Percentiles rank a stretch among this genome's conserved stretches.
Conservation (phyloP, 1,284 basidiomycete genomes). For the Phlebopus sp. region DNA sequence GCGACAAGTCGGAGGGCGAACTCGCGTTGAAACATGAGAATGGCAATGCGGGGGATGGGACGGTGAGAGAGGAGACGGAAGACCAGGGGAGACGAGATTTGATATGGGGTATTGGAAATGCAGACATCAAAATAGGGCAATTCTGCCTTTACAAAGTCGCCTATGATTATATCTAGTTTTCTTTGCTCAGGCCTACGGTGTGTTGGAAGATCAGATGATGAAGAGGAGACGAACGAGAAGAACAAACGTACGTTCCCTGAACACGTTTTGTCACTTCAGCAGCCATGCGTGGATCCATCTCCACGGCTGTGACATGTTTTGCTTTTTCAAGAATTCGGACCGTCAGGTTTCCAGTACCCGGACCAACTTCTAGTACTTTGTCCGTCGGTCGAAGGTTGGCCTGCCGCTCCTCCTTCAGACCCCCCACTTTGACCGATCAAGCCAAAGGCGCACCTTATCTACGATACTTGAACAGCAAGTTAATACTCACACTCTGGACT, state of each 20-base stretch:
- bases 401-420: constrained; percentile 36
- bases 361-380: constrained; percentile 96
- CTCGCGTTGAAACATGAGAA: constrained; percentile 99
- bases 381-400: constrained; percentile 94
- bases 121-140: constrained; percentile 98
- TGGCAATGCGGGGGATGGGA: constrained; percentile 89
- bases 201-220: constrained; percentile 3
- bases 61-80: constrained; percentile 97
- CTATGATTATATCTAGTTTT: constrained; percentile 92
- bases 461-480: constrained; percentile 58
- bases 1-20: constrained; percentile 94
- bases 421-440: background rate
- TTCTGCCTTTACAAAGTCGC: constrained; percentile 96
- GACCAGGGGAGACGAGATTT: constrained; percentile 97
- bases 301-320: constrained; percentile 90
- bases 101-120: constrained; percentile 98
- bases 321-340: constrained; percentile 93
- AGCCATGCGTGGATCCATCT: constrained; percentile 99
- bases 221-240: background rate
- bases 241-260: constrained; percentile 73
- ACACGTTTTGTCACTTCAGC: constrained; percentile 97
- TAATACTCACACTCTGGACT: constrained; percentile 13
- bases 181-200: constrained; percentile 82
- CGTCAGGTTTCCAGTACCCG: constrained; percentile 97
- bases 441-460: constrained; percentile 50